These are phyloP conservation scores for Escovopsis weberi DNA, from an alignment of 2,329 filamentous ascomycete genomes.

Conservation along the genomic window DNA sequence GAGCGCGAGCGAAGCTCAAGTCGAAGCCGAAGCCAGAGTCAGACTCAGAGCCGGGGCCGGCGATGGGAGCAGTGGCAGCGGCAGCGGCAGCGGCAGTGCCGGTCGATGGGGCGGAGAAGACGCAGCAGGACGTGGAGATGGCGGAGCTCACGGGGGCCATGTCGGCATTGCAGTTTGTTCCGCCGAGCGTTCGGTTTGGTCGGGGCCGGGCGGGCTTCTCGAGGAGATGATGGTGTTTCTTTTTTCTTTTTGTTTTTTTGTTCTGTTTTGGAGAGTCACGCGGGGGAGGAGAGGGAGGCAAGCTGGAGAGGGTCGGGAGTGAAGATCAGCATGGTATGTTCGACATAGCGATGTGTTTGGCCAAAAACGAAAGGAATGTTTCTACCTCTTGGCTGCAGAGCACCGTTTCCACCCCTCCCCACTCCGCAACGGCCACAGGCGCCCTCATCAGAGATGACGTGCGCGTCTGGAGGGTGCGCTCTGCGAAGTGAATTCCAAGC, in stretches of 20 bases:
- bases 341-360: constrained; percentile 9
- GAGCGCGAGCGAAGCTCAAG: background rate
- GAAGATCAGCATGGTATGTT: constrained; percentile 20
- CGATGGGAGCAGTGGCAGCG: background rate
- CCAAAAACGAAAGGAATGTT: constrained; percentile 16
- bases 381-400: constrained; percentile 18
- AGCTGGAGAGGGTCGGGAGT: constrained; percentile 10
- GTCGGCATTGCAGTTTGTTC: constrained; percentile 59
- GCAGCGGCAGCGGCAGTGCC: too few species aligned
- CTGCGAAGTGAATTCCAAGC: background rate
- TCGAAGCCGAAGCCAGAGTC: constrained; percentile 3
- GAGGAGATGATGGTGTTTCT: constrained; percentile 23
- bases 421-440: background rate
- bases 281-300: constrained; percentile 1
- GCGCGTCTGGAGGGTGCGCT: background rate
- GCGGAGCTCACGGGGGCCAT: constrained; percentile 51
- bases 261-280: too few species aligned
- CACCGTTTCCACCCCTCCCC: background rate
- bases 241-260: too few species aligned
- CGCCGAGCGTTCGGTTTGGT: constrained; percentile 51
- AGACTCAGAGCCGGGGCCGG: constrained; percentile 5
- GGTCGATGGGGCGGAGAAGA: constrained; percentile 9
- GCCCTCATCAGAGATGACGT: background rate
- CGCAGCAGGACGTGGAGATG: constrained; percentile 37
- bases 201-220: constrained; percentile 40